Evolutionary conservation across 2,329 filamentous ascomycete species (phyloP).

Genomic region (Colletotrichum chrysophilum): DNA sequence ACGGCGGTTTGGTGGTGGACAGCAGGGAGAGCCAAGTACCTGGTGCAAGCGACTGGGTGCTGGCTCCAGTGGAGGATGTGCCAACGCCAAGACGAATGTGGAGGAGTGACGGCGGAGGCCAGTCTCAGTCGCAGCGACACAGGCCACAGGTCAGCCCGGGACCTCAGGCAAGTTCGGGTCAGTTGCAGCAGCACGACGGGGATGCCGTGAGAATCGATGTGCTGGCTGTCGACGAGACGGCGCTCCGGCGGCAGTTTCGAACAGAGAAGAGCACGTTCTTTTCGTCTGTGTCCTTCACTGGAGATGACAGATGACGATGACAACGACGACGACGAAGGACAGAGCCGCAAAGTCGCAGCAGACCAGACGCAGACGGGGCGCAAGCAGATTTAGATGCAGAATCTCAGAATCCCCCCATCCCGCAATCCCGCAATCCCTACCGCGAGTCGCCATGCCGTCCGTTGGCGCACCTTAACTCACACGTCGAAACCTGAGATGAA

Average conservation of each 20-base stretch:
- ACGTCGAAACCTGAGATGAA: conserved; percentile 20
- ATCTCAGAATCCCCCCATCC: not conserved
- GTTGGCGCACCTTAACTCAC: not conserved
- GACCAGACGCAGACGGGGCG: not conserved
- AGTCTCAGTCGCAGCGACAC: conserved; percentile 10
- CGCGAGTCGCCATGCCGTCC: not conserved
- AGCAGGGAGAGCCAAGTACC: not conserved
- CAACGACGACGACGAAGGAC: not conserved
- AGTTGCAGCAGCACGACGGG: conserved; percentile 12
- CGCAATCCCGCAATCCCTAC: not conserved
- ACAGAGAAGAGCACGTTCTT: not conserved
- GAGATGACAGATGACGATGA: not conserved
- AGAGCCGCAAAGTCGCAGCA: not conserved
- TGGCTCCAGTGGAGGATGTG: not conserved
- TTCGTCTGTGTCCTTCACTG: not conserved
- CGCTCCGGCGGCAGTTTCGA: not conserved
- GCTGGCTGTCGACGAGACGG: not conserved
- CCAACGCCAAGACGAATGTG: conserved; percentile 15
- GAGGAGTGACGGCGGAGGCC: not conserved
- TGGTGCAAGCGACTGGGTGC: not conserved
- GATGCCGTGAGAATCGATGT: not conserved
- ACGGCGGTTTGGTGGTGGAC: not conserved
- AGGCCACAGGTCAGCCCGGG: conserved; percentile 9
- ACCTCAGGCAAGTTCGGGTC: not conserved
- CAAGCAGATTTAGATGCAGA: not conserved